Evolutionary conservation across 768 basidiomycete species (phyloP), one percentile per base, ranked within the genome.

Genomic region (Tricholoma flavovirens): DNA sequence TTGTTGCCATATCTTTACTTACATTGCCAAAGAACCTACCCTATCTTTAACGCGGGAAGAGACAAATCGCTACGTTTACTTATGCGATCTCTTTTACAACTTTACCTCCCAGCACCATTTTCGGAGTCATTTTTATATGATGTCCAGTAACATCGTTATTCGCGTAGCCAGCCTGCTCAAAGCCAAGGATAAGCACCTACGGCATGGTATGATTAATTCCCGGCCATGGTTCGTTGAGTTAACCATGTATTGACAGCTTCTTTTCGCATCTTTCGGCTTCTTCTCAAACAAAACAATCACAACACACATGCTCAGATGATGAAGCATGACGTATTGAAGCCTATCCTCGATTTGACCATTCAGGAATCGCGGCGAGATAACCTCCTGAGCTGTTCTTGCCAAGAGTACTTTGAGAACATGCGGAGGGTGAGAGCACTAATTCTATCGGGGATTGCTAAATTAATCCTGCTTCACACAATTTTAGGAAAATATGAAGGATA

Each of bases 401-500:
- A 97, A 69, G 97, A 98, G 69, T 89, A 90, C 60, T 94, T 98
- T 64, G 97, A 99, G 63, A 81, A 83, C 62, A 89, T 98, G 70
- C 86, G 93, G 54, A 81, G 84, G 74, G 94, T 95, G 59, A 59
- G 82, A 71, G 17, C n/a, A 9, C 36, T 54, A 29, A 7, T 33
- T 21, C 14, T 51, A 48, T 50, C 6, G 22, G 11, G 8, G n/a
- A 48, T 12, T 5, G 22, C 10, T 5, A 9, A 24, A 15, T 29
- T 50, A 45, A 56, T 38, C 48, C 24, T 56, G 15, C 22, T 40
- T 36, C 1, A 17, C 14, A 22, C 17, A 33, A 14, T 51, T 40
- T 17, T 58, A 94, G 90, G 91, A 94, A 66, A 96, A 96, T 67
- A 75, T 92, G 64, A 94, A 91, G 70, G 86, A 90, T 1, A 68